Evolutionary conservation across 108 stramenopile species (phyloP).

Genomic region (Epithemia pelagica): DNA sequence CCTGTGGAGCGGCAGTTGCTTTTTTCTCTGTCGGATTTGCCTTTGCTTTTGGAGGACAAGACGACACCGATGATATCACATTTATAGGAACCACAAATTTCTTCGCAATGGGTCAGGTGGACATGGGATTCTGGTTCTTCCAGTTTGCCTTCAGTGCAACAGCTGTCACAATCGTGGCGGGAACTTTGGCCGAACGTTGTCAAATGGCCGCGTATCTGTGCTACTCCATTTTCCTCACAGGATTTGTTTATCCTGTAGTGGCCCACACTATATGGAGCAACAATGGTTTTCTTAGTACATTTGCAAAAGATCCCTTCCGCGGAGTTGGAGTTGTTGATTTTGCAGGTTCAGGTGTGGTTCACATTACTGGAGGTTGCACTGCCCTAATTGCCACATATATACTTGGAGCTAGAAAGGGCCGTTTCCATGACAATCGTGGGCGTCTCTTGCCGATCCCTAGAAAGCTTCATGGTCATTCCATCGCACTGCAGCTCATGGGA

Average conservation of each 20-base stretch:
- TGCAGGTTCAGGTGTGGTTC: slow-evolving; percentile 71
- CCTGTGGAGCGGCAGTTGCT: slow-evolving; percentile 62
- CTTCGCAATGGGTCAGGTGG: slow-evolving; percentile 28
- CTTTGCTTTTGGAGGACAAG: slow-evolving; percentile 64
- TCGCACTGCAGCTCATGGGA: slow-evolving; percentile 61
- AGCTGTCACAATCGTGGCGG: slow-evolving; percentile 65
- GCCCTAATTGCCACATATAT: slow-evolving; percentile 52
- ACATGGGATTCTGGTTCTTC: slow-evolving; percentile 66
- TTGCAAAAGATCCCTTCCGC: slow-evolving; percentile 43
- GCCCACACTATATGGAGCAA: slow-evolving; percentile 76
- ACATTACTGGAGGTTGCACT: slow-evolving; percentile 61
- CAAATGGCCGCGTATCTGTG: slow-evolving; percentile 75
- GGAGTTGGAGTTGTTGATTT: slow-evolving; percentile 64
- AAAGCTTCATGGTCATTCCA: slow-evolving; percentile 57
- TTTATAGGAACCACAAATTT: slow-evolving; percentile 62
- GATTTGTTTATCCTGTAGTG: slow-evolving; percentile 87
- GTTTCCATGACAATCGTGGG: slow-evolving; percentile 48
- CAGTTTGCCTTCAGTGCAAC: slow-evolving; percentile 78
- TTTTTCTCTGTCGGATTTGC: slow-evolving; percentile 80
- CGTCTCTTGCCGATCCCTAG: slow-evolving; percentile 43
- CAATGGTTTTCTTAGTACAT: slow-evolving; percentile 69
- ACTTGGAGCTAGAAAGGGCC: slow-evolving; percentile 44
- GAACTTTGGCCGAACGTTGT: slow-evolving; percentile 66
- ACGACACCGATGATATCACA: slow-evolving; percentile 21
- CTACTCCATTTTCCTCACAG: slow-evolving; percentile 62